phyloP scores from a whole-genome alignment of 1,139 yeast genomes.

The Zygoascus sp. region DNA sequence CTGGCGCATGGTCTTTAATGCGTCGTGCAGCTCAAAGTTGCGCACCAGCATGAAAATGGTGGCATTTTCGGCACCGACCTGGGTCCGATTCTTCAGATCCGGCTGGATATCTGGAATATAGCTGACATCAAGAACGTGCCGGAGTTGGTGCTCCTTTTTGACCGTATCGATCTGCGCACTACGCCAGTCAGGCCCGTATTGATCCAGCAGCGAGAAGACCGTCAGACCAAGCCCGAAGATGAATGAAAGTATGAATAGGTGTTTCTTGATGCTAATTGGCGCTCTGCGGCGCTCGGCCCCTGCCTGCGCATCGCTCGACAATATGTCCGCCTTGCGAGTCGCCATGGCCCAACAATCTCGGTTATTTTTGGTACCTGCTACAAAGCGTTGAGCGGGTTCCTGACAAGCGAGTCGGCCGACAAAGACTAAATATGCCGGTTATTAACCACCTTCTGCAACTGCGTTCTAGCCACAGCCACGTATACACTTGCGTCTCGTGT shows the following conservation, averaged over 20 bases:
- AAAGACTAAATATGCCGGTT: too few species aligned
- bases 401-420: too few species aligned
- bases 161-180: conserved; percentile 3
- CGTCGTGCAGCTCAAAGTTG: conserved; percentile 60
- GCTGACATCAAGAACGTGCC: conserved; percentile 23
- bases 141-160: not conserved
- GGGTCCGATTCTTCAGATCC: conserved; percentile 32
- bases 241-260: not conserved
- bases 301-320: not conserved
- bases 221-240: not conserved
- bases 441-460: too few species aligned
- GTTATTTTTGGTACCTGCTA: too few species aligned
- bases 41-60: conserved; percentile 69
- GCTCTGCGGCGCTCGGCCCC: not conserved
- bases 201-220: conserved; percentile 1
- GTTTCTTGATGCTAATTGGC: not conserved
- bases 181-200: not conserved
- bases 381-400: too few species aligned
- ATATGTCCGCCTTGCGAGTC: too few species aligned
- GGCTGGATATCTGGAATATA: conserved; percentile 25
- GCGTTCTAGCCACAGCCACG: too few species aligned
- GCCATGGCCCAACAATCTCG: too few species aligned
- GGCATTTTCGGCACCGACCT: conserved; percentile 52
- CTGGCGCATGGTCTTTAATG: conserved; percentile 60
- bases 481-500: too few species aligned